Base-by-base conservation (phyloP, 2,329 filamentous ascomycete genomes). In the Macrophomina pseudophaseolina region DNA sequence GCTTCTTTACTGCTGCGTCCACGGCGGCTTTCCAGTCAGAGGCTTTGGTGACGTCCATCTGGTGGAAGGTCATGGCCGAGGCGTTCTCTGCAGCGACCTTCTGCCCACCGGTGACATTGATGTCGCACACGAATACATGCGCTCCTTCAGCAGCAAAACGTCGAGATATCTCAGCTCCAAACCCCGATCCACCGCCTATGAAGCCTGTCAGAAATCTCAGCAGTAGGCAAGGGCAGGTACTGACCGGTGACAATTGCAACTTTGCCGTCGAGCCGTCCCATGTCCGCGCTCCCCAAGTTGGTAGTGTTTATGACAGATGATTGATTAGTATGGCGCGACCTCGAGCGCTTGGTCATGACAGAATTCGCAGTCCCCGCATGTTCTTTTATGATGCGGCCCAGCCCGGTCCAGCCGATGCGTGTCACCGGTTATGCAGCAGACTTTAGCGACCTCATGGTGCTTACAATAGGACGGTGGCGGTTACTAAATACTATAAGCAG, bases 91-190 rank as follows among this genome's bases (percentile, higher is more conserved):
- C 71, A 0, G 85, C 86, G 1, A 83, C 80, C 4, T 79, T 75
- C 66, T 80, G 75, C 2, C 87, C 88, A 0, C 83, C 82, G 4
- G 81, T 76, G 16, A 83, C 77, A 35, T 86, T 85, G 67, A 91
- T 80, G 74, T 91, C 88, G 1, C 86, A 86, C 64, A 91, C 84
- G 60, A 90, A 75, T 40, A 90, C 87, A 69, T 83, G 83, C 59
- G 83, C 84, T 46, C 88, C 88, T 76, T 90, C 87, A 30, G 82
- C 74, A 5, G 83, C 80, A 74, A 89, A 90, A 65, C 85, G 85
- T 65, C 82, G 79, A 0, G 84, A 85, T 63, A 90, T 90, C 40
- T 84, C 87, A 66, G 84, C 86, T 65, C 88, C 88, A 70, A 91
- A 91, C 2, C 88, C 88, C 11, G 85, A 86, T 2, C 86, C 87